Conservation (phyloP, 2,329 filamentous ascomycete species). For the Botryotinia narcissicola region DNA sequence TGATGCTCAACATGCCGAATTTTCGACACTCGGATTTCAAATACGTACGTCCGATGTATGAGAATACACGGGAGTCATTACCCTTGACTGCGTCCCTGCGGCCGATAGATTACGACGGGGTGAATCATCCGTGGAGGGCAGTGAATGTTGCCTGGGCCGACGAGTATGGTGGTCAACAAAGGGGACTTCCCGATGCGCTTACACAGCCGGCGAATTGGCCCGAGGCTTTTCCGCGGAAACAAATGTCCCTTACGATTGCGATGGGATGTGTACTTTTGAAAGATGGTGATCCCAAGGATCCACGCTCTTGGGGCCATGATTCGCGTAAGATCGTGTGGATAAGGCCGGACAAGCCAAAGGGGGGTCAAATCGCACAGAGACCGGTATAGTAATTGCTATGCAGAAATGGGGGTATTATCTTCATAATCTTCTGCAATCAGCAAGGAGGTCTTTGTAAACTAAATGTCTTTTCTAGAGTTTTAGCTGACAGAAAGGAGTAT, state of each 20-base stretch:
- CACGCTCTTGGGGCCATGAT: not conserved
- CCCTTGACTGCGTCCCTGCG: not conserved
- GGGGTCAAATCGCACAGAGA: too few relatives aligned
- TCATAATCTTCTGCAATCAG: not conserved
- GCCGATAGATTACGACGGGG: not conserved
- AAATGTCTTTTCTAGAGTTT: not conserved
- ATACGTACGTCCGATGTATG: not conserved
- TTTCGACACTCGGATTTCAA: not conserved
- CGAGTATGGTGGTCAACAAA: rapidly evolving
- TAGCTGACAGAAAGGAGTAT: not conserved
- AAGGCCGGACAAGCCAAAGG: not conserved
- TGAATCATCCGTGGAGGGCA: conserved; percentile 8
- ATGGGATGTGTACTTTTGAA: not conserved
- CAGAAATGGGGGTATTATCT: not conserved
- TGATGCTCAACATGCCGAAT: not conserved
- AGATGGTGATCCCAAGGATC: not conserved
- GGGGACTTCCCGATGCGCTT: not conserved
- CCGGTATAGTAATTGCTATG: not conserved
- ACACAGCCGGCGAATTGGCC: not conserved
- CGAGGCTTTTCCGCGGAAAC: rapidly evolving
- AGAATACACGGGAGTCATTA: not conserved
- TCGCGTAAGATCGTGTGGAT: not conserved
- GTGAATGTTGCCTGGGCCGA: not conserved
- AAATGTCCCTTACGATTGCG: not conserved
- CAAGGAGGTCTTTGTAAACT: not conserved